These are phyloP conservation scores for Trichoderma orchidacearum DNA, from an alignment of 495 filamentous ascomycete species.

Conservation along the genomic window DNA sequence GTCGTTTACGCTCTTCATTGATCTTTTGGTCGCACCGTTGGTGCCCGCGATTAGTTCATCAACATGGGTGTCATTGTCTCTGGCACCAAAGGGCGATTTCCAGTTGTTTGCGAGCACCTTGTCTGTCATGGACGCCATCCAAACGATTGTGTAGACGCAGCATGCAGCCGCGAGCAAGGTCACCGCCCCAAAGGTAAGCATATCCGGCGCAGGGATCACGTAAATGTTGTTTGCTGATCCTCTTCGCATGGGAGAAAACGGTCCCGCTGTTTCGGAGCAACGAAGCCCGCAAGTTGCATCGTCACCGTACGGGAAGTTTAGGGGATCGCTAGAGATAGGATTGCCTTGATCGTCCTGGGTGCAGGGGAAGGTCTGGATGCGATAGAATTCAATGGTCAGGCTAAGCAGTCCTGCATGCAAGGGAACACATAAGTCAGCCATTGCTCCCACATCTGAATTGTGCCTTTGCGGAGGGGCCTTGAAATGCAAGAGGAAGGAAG, in stretches of 20 bases:
- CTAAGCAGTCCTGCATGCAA: conserved; percentile 32
- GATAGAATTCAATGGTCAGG: conserved; percentile 45
- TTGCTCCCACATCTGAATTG: neutral
- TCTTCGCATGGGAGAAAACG: conserved; percentile 32
- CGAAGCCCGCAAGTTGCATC: conserved; percentile 21
- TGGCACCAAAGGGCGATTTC: conserved; percentile 22
- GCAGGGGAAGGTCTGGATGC: conserved; percentile 24
- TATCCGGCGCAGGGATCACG: conserved; percentile 36
- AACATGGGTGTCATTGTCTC: conserved; percentile 9
- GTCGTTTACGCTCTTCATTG: conserved; percentile 33
- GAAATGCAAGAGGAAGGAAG: neutral
- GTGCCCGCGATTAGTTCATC: conserved; percentile 35
- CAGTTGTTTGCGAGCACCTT: conserved; percentile 46
- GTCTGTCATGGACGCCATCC: conserved; percentile 41
- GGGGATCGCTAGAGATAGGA: conserved; percentile 13
- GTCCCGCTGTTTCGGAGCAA: conserved; percentile 25
- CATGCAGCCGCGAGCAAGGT: conserved; percentile 44
- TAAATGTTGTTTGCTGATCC: conserved; percentile 39
- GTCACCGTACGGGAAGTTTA: conserved; percentile 22
- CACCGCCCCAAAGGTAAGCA: conserved; percentile 36
- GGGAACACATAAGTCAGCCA: neutral
- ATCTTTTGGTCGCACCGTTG: conserved; percentile 35
- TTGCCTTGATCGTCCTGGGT: conserved; percentile 20
- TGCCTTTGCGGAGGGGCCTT: neutral
- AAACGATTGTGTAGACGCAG: conserved; percentile 44